Conservation (phyloP, 2,329 filamentous ascomycete species). For the Talaromyces marneffei region DNA sequence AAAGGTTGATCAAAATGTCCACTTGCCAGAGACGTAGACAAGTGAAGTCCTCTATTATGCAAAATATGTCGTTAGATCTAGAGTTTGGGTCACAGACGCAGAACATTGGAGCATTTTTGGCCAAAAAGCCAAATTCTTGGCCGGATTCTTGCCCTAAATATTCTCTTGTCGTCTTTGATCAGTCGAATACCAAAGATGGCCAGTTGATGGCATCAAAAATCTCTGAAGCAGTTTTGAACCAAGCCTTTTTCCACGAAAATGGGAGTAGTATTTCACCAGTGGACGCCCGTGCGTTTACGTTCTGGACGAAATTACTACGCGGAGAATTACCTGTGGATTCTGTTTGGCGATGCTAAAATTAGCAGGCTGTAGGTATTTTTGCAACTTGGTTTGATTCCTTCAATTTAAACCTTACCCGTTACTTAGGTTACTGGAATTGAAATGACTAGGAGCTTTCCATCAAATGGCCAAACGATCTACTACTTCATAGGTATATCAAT, state of each 20-base stretch:
- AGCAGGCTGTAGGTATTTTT: no score
- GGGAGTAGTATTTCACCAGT: not conserved
- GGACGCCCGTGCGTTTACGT: not conserved
- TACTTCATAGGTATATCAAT: no score
- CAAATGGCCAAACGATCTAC: no score
- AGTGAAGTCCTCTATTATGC: not conserved
- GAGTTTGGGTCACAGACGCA: not conserved
- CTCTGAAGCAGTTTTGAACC: not conserved
- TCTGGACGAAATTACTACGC: not conserved
- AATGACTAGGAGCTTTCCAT: no score
- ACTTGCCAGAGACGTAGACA: not conserved
- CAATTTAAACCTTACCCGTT: no score
- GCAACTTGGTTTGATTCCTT: no score
- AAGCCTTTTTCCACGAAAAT: not conserved
- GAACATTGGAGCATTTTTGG: not conserved
- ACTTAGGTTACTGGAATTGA: no score
- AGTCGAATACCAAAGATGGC: not conserved
- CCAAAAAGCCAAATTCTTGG: not conserved
- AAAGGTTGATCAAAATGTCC: not conserved
- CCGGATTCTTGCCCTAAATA: not conserved
- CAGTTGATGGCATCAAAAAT: not conserved
- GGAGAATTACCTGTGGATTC: not conserved
- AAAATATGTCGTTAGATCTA: not conserved
- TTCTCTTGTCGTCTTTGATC: not conserved
- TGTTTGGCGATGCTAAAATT: not conserved